These are phyloP conservation scores for Ceratobasidium sp. DNA, from an alignment of 1,284 basidiomycete genomes.

Conservation along the genomic window DNA sequence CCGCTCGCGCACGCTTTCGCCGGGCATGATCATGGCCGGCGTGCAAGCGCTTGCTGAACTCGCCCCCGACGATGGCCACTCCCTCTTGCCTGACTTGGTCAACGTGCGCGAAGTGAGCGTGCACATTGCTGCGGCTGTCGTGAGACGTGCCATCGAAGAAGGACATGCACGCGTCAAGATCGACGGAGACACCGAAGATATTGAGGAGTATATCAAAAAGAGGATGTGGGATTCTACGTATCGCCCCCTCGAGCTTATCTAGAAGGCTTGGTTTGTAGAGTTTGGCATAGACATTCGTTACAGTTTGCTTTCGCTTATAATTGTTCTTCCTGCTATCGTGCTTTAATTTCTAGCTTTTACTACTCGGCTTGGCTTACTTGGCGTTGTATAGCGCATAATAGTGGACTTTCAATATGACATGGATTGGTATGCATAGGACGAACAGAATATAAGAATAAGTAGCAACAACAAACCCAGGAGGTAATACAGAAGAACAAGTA, in stretches of 20 bases:
- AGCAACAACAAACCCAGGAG: background rate
- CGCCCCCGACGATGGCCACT: constrained; percentile 76
- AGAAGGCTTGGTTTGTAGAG: constrained; percentile 2
- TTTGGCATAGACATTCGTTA: background rate
- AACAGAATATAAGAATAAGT: constrained; percentile 45
- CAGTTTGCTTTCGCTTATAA: background rate
- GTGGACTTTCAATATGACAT: constrained; percentile 24
- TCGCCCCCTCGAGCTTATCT: constrained; percentile 47
- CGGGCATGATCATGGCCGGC: constrained; percentile 84
- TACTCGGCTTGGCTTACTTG: background rate
- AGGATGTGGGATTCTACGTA: constrained; percentile 75
- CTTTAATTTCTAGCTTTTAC: background rate
- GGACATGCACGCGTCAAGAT: constrained; percentile 69
- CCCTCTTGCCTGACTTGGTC: constrained; percentile 62
- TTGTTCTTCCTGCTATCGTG: background rate
- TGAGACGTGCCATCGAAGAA: constrained; percentile 80
- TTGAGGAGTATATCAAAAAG: constrained; percentile 66
- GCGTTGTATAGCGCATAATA: constrained; percentile 28
- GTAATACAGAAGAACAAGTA: constrained; percentile 24
- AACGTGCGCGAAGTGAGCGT: constrained; percentile 60
- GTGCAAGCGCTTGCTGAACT: constrained; percentile 75
- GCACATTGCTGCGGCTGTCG: constrained; percentile 82
- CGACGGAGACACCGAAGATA: constrained; percentile 67
- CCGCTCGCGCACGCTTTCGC: constrained; percentile 72
- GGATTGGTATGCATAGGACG: background rate